These are phyloP conservation scores for Coemansia sp. DNA, from an alignment of 192 early-diverging fungal genomes.

Conservation along the genomic window DNA sequence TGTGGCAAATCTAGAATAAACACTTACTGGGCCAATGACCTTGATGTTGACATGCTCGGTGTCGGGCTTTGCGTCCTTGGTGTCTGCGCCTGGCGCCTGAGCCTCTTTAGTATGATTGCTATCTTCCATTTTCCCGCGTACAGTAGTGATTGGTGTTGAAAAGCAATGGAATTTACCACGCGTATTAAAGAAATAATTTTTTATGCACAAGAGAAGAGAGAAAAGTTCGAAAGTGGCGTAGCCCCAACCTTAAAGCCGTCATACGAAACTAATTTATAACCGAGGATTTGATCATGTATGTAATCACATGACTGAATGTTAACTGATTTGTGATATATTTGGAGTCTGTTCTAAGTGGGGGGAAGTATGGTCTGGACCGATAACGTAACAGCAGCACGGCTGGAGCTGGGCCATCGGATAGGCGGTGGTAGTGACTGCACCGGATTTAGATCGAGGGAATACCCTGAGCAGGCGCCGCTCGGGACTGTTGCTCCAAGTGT, in stretches of 20 bases:
- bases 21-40: conserved; percentile 83
- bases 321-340: conserved; percentile 4
- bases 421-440: background rate
- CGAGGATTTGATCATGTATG: background rate
- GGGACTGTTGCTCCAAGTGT: conserved; percentile 2
- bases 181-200: background rate
- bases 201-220: background rate
- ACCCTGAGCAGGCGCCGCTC: conserved; percentile 8
- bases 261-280: background rate
- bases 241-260: background rate
- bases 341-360: conserved; percentile 4
- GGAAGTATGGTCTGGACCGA: background rate
- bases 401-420: background rate
- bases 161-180: conserved; percentile 3
- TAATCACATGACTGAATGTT: background rate
- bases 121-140: background rate
- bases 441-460: background rate
- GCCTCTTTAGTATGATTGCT: conserved; percentile 9
- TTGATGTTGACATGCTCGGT: conserved; percentile 92
- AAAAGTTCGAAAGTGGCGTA: background rate
- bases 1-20: background rate
- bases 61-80: conserved; percentile 64
- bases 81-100: conserved; percentile 31
- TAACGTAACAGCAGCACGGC: background rate
- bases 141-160: background rate